phyloP scores from a whole-genome alignment of 495 filamentous ascomycete genomes.

The Daldinia bambusicola region DNA sequence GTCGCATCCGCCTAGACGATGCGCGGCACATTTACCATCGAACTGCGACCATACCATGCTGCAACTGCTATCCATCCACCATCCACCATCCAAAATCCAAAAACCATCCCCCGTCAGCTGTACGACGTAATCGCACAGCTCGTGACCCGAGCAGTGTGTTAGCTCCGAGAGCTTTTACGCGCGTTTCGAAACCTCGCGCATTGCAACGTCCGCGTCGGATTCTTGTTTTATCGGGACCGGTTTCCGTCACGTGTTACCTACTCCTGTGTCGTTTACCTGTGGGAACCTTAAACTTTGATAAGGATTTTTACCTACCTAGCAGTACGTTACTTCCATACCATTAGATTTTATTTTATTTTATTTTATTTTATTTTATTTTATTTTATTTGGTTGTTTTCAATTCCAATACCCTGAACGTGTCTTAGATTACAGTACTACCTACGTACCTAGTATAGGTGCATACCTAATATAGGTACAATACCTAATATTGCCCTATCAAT shows the following conservation, averaged over 20 bases:
- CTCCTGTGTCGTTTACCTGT: no score
- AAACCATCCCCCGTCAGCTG: not conserved
- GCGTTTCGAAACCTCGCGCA: not conserved
- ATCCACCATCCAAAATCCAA: no score
- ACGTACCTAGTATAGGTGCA: no score
- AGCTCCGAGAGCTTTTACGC: constrained; percentile 2
- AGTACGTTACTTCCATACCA: no score
- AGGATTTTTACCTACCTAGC: no score
- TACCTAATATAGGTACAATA: constrained; percentile 1
- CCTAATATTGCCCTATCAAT: not conserved
- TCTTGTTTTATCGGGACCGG: not conserved
- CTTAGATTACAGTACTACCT: no score
- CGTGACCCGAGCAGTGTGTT: not conserved
- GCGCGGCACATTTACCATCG: constrained; percentile 5
- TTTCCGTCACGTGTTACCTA: no score
- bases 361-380: not conserved
- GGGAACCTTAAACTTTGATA: no score
- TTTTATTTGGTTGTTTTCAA: no score
- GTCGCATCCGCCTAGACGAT: constrained; percentile 3
- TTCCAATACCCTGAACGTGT: no score
- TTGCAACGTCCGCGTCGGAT: not conserved
- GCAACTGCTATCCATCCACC: not conserved
- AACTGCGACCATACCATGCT: not conserved
- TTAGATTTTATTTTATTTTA: no score
- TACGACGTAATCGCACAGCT: constrained; percentile 5